phyloP scores from a whole-genome alignment of 331 rosid species.

The Ulmus americana region DNA sequence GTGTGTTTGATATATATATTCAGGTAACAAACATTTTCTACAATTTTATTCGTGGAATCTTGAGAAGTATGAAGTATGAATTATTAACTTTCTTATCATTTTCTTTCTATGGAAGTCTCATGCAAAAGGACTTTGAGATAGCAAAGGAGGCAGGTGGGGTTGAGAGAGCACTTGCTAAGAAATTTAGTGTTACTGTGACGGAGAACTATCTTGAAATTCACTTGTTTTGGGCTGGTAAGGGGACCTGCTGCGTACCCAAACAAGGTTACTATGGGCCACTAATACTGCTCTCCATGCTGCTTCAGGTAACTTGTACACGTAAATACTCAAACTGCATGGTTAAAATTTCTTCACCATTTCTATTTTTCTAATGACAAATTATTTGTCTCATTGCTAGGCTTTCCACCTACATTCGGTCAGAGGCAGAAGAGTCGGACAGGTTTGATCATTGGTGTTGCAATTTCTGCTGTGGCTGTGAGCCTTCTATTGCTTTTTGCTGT shows the following conservation, averaged over 20 bases:
- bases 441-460: too few relatives aligned
- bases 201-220: constrained; percentile 27
- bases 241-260: constrained; percentile 24
- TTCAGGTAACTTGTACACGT: constrained; percentile 6
- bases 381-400: too few relatives aligned
- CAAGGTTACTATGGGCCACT: constrained; percentile 17
- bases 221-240: constrained; percentile 30
- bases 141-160: constrained; percentile 19
- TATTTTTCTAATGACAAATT: not conserved
- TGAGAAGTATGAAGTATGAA: too few relatives aligned
- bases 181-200: constrained; percentile 5
- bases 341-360: not conserved
- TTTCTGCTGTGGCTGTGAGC: too few relatives aligned
- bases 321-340: not conserved
- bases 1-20: constrained; percentile 22
- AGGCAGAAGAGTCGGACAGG: too few relatives aligned
- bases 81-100: not conserved
- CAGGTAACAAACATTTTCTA: constrained; percentile 4
- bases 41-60: too few relatives aligned
- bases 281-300: constrained; percentile 14
- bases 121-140: constrained; percentile 6
- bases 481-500: too few relatives aligned
- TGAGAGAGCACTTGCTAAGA: not conserved
- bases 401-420: too few relatives aligned
- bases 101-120: constrained; percentile 12